Evolutionary conservation across 768 basidiomycete species (phyloP).

Genomic region (Lentinula lateritia): DNA sequence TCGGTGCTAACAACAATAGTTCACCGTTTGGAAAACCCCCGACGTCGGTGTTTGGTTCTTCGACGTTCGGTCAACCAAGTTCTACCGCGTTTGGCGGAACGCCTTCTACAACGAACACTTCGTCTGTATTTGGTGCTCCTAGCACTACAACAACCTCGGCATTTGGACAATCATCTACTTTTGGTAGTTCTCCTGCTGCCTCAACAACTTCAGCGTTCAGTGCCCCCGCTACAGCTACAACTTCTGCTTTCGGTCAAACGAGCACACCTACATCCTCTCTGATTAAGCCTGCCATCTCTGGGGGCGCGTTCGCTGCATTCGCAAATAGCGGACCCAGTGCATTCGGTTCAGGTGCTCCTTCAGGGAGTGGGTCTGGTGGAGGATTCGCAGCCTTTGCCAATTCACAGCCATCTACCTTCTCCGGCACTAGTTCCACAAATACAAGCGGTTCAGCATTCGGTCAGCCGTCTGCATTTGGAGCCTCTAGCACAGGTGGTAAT

Average conservation of each 20-base stretch:
- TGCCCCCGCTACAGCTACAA: slow-evolving; percentile 3
- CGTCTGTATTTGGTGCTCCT: slow-evolving; percentile 14
- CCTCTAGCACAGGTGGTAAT: background rate
- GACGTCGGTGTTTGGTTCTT: background rate
- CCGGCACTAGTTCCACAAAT: background rate
- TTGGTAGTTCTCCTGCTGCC: background rate
- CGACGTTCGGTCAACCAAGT: background rate
- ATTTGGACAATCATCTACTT: slow-evolving; percentile 8
- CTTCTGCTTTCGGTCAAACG: slow-evolving; percentile 10
- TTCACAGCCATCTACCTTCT: slow-evolving; percentile 4
- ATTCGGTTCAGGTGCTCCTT: slow-evolving; percentile 12
- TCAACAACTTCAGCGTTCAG: slow-evolving; percentile 1
- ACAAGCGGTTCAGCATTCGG: slow-evolving; percentile 10
- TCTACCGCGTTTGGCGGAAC: background rate
- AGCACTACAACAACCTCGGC: slow-evolving; percentile 13
- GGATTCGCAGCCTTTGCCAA: slow-evolving; percentile 27
- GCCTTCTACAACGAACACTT: slow-evolving; percentile 3
- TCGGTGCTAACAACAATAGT: background rate
- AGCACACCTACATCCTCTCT: background rate
- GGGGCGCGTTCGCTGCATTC: background rate
- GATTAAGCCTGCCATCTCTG: slow-evolving; percentile 8
- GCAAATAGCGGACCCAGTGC: background rate
- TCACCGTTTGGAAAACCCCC: background rate
- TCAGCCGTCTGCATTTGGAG: background rate
- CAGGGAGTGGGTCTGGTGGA: slow-evolving; percentile 10